Evolutionary conservation across 2,329 filamentous ascomycete genomes (phyloP).

Genomic region (Claviceps africana): DNA sequence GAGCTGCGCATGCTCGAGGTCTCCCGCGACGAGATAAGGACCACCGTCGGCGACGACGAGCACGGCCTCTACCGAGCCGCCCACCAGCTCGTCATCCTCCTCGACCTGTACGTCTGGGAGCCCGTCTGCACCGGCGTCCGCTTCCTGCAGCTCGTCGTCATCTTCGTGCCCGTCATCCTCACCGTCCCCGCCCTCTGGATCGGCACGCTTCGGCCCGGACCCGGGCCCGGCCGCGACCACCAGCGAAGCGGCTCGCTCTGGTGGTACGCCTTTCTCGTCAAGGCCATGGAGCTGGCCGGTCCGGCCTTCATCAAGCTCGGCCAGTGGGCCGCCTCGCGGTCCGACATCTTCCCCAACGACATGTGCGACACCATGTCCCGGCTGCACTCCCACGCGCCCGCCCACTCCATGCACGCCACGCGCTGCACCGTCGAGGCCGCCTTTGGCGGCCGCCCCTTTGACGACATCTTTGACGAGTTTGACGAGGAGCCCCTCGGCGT

Average conservation of each 20-base stretch:
- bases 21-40: slow-evolving; percentile 64
- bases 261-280: slow-evolving; percentile 88
- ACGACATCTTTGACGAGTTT: slow-evolving; percentile 94
- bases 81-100: slow-evolving; percentile 47
- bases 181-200: slow-evolving; percentile 72
- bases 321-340: slow-evolving; percentile 93
- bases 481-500: slow-evolving; percentile 80
- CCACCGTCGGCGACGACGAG: slow-evolving; percentile 49
- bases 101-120: slow-evolving; percentile 67
- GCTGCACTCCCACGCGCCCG: slow-evolving; percentile 85
- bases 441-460: slow-evolving; percentile 66
- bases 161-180: slow-evolving; percentile 82
- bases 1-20: slow-evolving; percentile 79
- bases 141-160: slow-evolving; percentile 74
- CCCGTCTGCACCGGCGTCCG: slow-evolving; percentile 74
- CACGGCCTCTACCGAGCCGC: slow-evolving; percentile 43
- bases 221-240: no score
- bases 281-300: slow-evolving; percentile 80
- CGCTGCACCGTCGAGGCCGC: slow-evolving; percentile 67
- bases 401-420: slow-evolving; percentile 71
- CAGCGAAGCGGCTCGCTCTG: slow-evolving; percentile 73
- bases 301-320: slow-evolving; percentile 98
- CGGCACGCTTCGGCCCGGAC: slow-evolving; percentile 46
- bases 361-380: slow-evolving; percentile 91
- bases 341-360: slow-evolving; percentile 88